Evolutionary conservation across 2,329 filamentous ascomycete species (phyloP).

Genomic region (Drechslerella coelobrocha): DNA sequence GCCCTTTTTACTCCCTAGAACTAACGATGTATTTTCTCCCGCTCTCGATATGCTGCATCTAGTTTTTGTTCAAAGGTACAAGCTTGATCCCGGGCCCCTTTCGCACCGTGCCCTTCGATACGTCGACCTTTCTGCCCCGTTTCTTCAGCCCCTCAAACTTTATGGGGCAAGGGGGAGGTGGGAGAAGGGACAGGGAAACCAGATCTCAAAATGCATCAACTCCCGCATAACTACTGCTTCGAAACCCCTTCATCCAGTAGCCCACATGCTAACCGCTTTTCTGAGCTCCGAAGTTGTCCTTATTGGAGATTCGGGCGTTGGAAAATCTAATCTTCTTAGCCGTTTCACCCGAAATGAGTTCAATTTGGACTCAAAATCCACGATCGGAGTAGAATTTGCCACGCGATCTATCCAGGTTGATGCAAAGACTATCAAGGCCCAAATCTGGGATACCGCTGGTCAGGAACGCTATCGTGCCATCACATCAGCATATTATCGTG

Average conservation of each 20-base stretch:
- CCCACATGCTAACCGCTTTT: slow-evolving; percentile 22
- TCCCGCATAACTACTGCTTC: too few species aligned
- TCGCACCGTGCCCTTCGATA: slow-evolving; percentile 13
- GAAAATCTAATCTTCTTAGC: slow-evolving; percentile 99
- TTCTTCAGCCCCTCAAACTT: too few species aligned
- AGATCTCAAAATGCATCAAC: too few species aligned
- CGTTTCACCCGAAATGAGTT: slow-evolving; percentile 99
- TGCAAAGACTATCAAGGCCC: slow-evolving; percentile 99
- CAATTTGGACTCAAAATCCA: slow-evolving; percentile 99
- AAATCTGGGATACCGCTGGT: slow-evolving; percentile 99
- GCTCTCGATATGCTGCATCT: too few species aligned
- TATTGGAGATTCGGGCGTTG: slow-evolving; percentile 98
- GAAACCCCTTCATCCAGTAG: slow-evolving; percentile 8
- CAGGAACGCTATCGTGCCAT: slow-evolving; percentile 99
- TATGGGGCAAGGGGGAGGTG: too few species aligned
- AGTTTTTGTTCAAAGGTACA: slow-evolving; percentile 99
- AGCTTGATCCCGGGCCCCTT: slow-evolving; percentile 43
- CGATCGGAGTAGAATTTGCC: slow-evolving; percentile 98
- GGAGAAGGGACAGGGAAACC: too few species aligned
- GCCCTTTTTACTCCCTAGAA: not conserved
- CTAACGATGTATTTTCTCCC: slow-evolving; percentile 15
- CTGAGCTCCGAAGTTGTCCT: slow-evolving; percentile 67
- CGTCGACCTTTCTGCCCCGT: slow-evolving; percentile 41
- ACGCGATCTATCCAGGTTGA: slow-evolving; percentile 98
- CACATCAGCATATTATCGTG: slow-evolving; percentile 98